phyloP scores from a whole-genome alignment of 78 protist species.

The Emiliania huxleyi region DNA sequence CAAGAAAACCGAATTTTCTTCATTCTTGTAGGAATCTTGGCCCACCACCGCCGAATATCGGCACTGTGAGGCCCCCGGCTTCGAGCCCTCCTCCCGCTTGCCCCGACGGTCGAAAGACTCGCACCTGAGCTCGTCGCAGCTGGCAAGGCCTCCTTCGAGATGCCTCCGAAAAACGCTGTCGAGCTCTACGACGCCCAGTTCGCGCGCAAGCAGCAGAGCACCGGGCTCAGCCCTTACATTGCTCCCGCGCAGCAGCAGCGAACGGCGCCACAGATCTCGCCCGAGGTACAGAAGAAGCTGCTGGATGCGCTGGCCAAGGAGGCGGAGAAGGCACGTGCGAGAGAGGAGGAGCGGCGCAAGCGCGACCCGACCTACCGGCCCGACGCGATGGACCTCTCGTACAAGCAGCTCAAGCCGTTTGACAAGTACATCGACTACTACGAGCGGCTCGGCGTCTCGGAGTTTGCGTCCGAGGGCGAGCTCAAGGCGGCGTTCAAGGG shows the following conservation, averaged over 20 bases:
- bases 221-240: background rate
- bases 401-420: background rate
- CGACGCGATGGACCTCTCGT: background rate
- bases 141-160: too few relatives aligned
- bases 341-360: conserved; percentile 10
- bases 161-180: background rate
- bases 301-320: background rate
- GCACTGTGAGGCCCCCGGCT: too few relatives aligned
- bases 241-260: background rate
- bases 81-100: too few relatives aligned
- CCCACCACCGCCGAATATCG: too few relatives aligned
- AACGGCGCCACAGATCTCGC: background rate
- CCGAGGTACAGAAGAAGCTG: background rate
- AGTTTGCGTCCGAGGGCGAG: background rate
- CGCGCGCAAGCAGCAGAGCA: background rate
- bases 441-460: background rate
- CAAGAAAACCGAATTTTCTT: too few relatives aligned
- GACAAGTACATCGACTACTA: conserved; percentile 4
- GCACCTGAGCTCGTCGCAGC: too few relatives aligned
- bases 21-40: too few relatives aligned
- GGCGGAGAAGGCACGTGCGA: background rate
- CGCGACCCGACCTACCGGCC: conserved; percentile 1
- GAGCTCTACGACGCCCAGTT: background rate
- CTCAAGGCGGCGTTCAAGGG: background rate
- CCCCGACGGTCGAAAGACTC: too few relatives aligned